These are phyloP conservation scores for Abeoforma whisleri DNA, from an alignment of 78 protist genomes.

Conservation along the genomic window DNA sequence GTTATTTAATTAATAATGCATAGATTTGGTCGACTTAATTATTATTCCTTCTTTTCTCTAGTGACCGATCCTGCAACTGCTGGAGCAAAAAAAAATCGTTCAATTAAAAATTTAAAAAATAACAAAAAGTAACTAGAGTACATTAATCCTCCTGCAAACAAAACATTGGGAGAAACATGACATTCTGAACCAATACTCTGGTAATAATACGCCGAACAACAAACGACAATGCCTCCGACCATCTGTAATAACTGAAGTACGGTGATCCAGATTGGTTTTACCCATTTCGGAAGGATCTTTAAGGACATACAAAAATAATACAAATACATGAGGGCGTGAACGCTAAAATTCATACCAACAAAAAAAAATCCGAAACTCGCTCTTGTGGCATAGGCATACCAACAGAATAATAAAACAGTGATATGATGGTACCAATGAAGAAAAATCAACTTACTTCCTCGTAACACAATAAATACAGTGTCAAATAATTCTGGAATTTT, in stretches of 20 bases:
- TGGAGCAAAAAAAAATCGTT: slow-evolving; percentile 16
- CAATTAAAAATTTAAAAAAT: slow-evolving; percentile 43
- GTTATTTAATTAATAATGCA: no score
- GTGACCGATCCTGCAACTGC: no score
- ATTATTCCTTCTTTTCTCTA: no score
- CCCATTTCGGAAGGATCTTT: neutral
- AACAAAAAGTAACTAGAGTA: slow-evolving; percentile 53
- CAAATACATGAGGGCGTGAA: slow-evolving; percentile 64
- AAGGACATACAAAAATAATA: slow-evolving; percentile 37
- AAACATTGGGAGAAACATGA: neutral
- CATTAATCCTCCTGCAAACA: slow-evolving; percentile 42
- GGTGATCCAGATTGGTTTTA: slow-evolving; percentile 21
- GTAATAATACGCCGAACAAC: neutral
- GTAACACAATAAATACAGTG: slow-evolving; percentile 40
- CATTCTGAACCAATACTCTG: neutral
- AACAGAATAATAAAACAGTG: slow-evolving; percentile 52
- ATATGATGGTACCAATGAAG: slow-evolving; percentile 72
- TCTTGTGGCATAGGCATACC: slow-evolving; percentile 48
- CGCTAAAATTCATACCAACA: slow-evolving; percentile 52
- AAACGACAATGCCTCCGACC: slow-evolving; percentile 5
- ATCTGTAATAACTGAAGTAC: slow-evolving; percentile 12
- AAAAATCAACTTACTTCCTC: slow-evolving; percentile 45
- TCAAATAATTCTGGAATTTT: slow-evolving; percentile 51
- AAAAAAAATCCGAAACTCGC: slow-evolving; percentile 49
- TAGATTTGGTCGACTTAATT: no score